Evolutionary conservation across 2,329 filamentous ascomycete genomes (phyloP).

Genomic region (Exophiala xenobiotica): DNA sequence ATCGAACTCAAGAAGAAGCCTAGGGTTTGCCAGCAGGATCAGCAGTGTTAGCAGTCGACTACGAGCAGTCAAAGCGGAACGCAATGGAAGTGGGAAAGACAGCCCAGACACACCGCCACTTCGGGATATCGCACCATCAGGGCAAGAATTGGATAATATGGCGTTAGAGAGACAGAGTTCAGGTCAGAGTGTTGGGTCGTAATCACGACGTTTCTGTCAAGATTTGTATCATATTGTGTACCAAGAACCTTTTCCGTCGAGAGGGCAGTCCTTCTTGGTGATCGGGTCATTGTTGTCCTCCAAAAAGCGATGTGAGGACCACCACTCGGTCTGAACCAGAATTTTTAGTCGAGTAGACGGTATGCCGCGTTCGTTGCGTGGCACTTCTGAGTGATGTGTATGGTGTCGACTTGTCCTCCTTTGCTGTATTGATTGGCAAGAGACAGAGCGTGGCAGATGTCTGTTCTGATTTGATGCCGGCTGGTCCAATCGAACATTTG

Average conservation of each 20-base stretch:
- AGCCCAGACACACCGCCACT: constrained; percentile 8
- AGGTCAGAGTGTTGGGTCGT: constrained; percentile 17
- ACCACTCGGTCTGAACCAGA: background rate
- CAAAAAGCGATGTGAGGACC: background rate
- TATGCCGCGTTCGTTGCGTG: background rate
- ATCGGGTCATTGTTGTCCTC: background rate
- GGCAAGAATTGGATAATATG: constrained; percentile 22
- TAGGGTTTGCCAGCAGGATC: constrained; percentile 29
- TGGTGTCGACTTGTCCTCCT: constrained; percentile 3
- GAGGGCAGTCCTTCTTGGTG: background rate
- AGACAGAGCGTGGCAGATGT: background rate
- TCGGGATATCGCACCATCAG: constrained; percentile 21
- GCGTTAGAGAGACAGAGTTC: constrained; percentile 19
- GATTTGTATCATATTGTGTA: constrained; percentile 13
- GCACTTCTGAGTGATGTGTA: background rate
- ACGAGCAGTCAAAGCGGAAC: constrained; percentile 25
- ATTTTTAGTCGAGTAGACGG: background rate
- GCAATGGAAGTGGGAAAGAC: constrained; percentile 15
- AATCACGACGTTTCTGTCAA: constrained; percentile 4
- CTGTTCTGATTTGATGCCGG: background rate
- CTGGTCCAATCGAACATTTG: background rate
- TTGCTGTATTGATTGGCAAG: constrained; percentile 2
- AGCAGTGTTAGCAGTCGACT: constrained; percentile 29
- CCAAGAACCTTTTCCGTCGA: constrained; percentile 2
- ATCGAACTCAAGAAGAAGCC: constrained; percentile 22